phyloP scores from a whole-genome alignment of 768 basidiomycete genomes.

The Phaeolepiota aurea region DNA sequence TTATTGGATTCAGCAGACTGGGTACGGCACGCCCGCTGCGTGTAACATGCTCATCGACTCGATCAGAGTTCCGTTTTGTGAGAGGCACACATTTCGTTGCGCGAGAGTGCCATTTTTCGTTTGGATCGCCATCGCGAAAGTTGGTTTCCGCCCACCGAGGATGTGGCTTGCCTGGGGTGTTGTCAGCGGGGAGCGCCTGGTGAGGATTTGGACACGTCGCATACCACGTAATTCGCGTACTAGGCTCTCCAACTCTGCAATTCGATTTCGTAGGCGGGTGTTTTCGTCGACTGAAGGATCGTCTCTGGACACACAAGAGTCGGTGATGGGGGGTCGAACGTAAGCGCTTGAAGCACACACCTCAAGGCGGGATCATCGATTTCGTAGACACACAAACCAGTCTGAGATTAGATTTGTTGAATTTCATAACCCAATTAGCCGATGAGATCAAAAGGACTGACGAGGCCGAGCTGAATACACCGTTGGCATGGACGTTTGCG shows the following conservation, averaged over 20 bases:
- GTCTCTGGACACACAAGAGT: constrained; percentile 45
- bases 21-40: constrained; percentile 31
- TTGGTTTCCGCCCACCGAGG: constrained; percentile 78
- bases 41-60: constrained; percentile 14
- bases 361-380: constrained; percentile 82
- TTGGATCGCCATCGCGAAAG: constrained; percentile 73
- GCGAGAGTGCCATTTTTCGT: constrained; percentile 82
- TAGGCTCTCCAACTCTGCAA: constrained; percentile 88
- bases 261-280: constrained; percentile 76
- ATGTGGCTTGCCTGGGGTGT: constrained; percentile 77
- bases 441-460: constrained; percentile 23
- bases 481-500: constrained; percentile 86
- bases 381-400: constrained; percentile 92
- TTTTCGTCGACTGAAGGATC: constrained; percentile 85
- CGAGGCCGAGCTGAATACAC: constrained; percentile 84
- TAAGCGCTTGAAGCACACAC: constrained; percentile 26
- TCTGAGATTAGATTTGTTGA: constrained; percentile 31
- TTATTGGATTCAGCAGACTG: constrained; percentile 52
- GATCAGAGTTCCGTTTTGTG: constrained; percentile 22
- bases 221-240: constrained; percentile 81
- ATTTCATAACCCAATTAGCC: too few relatives aligned
- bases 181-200: too few relatives aligned
- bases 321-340: constrained; percentile 5
- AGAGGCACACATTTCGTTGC: constrained; percentile 58
- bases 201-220: too few relatives aligned